Evolutionary conservation across 2,329 filamentous ascomycete genomes (phyloP), one percentile per base, ranked within the genome.

Genomic region (Paracoccidioides brasiliensis): DNA sequence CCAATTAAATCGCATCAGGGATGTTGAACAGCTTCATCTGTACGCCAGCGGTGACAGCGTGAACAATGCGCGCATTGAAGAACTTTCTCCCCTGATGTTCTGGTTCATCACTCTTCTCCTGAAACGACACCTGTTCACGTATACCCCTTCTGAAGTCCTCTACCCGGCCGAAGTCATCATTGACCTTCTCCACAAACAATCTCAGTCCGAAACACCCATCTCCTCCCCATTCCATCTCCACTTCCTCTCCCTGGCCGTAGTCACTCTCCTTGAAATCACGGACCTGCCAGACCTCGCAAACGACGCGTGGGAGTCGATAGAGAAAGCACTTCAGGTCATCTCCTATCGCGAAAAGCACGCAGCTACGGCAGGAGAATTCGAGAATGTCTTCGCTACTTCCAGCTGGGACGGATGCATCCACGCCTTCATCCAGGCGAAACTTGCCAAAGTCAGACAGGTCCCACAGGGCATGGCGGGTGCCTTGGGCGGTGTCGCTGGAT

Each of bases 321-420:
- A 74, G 33, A 76, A 75, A 53, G 77, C 79, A 3, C 76, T 80
- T 53, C 68, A 71, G 9, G 70, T 78, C 3, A 69, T 79, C 46
- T 72, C 75, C 42, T 67, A 71, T 7, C 74, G 78, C 28, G 72
- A 67, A 28, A 69, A 69, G 59, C 61, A 62, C 35, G 56, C 63
- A 8, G 41, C 61, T 9, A 61, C 65, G 32, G 61, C 61, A 1
- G 56, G 62, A 7, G 71, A 73, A 52, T 72, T 72, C 35, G 65
- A 65, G 2, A 66, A 70, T 50, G 66, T 73, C 30, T 72, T 73
- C 56, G 63, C 64, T 15, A 72, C 70, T 1, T 64, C 65, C 5
- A 63, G 64, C 38, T 74, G 72, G 72, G 70, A 73, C 57, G 61
- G 65, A 5, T 71, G 71, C 55, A 69, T 74, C 53, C 70, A 69